These are phyloP conservation scores for Fragaria nilgerrensis DNA, from an alignment of 306 rosid genomes.

Conservation along the genomic window DNA sequence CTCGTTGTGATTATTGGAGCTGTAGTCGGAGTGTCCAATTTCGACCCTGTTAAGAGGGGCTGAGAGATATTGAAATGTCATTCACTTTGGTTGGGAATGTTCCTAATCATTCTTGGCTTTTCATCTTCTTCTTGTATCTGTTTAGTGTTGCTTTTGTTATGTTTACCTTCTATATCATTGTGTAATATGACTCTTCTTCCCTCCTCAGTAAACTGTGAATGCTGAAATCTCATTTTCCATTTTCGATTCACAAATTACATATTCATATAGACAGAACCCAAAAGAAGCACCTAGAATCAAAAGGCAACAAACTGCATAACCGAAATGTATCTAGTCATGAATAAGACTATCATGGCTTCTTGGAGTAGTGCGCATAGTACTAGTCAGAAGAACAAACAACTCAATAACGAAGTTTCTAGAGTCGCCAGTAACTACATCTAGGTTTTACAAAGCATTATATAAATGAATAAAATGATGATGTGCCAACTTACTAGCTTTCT, in stretches of 20 bases:
- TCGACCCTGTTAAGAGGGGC: constrained; percentile 88
- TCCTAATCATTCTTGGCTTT: too few relatives aligned
- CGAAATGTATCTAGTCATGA: not conserved
- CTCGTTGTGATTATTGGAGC: constrained; percentile 59
- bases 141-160: constrained; percentile 31
- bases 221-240: constrained; percentile 19
- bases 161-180: not conserved
- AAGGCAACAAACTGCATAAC: not conserved
- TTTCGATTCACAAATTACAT: not conserved
- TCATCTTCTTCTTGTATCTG: constrained; percentile 26
- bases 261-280: not conserved
- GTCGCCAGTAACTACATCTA: constrained; percentile 6
- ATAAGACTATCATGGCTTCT: not conserved
- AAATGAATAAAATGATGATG: not conserved
- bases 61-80: constrained; percentile 24
- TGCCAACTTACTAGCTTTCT: constrained; percentile 15
- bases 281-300: not conserved
- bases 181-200: constrained; percentile 39
- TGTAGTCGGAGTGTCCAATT: constrained; percentile 78
- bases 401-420: constrained; percentile 15
- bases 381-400: not conserved
- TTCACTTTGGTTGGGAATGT: too few relatives aligned
- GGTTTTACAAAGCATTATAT: constrained; percentile 13
- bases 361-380: not conserved
- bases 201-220: constrained; percentile 29